Conservation (phyloP, 805 yeast species). For the Saccharomyces cerevisiae region DNA sequence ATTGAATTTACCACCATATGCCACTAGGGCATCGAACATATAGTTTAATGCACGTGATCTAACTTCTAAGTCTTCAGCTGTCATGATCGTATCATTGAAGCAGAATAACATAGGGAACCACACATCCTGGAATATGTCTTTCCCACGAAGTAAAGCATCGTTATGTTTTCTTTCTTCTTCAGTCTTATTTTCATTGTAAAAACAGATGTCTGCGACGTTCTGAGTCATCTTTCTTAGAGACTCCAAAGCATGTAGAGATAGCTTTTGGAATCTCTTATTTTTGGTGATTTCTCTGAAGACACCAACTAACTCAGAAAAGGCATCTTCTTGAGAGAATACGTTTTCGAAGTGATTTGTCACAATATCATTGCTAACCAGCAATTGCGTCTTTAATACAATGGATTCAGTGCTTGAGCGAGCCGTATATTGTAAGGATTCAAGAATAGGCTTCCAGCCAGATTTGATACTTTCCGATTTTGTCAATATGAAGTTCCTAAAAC, state of each 20-base stretch:
- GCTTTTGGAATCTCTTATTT: slow-evolving; percentile 72
- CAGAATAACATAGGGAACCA: slow-evolving; percentile 87
- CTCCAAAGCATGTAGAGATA: slow-evolving; percentile 73
- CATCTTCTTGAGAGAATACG: slow-evolving; percentile 61
- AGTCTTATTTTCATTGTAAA: slow-evolving; percentile 11
- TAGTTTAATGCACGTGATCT: slow-evolving; percentile 79
- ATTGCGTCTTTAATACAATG: slow-evolving; percentile 56
- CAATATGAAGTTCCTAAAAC: slow-evolving; percentile 75
- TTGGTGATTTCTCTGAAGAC: slow-evolving; percentile 78
- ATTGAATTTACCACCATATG: slow-evolving; percentile 71
- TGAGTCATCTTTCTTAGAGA: slow-evolving; percentile 55
- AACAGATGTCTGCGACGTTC: slow-evolving; percentile 43
- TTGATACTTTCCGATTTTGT: slow-evolving; percentile 66
- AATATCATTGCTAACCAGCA: slow-evolving; percentile 49
- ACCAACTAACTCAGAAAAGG: slow-evolving; percentile 50
- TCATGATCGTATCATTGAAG: slow-evolving; percentile 83
- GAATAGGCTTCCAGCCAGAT: slow-evolving; percentile 92
- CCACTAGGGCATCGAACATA: slow-evolving; percentile 72
- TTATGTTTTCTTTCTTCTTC: slow-evolving; percentile 19
- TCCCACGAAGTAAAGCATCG: slow-evolving; percentile 26
- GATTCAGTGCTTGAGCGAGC: slow-evolving; percentile 49
- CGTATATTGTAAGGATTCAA: slow-evolving; percentile 68
- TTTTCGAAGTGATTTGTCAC: slow-evolving; percentile 52
- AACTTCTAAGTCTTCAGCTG: slow-evolving; percentile 89
- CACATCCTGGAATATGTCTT: slow-evolving; percentile 42